Conservation (phyloP, 2,329 filamentous ascomycete genomes). For the Alternaria tenuissima region DNA sequence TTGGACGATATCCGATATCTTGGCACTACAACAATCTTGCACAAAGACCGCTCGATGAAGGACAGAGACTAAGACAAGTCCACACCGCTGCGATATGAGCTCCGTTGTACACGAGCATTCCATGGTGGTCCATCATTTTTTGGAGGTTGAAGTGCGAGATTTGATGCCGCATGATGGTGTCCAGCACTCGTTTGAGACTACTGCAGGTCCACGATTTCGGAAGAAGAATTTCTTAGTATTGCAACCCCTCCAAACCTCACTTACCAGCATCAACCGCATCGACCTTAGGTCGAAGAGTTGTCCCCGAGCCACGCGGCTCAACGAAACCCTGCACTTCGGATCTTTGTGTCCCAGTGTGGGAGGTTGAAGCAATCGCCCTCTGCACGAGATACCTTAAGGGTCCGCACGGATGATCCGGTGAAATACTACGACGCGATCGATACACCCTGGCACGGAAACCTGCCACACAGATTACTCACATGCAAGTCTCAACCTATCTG, state of each 20-base stretch:
- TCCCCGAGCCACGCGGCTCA: slow-evolving; percentile 8
- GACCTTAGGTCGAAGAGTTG: slow-evolving; percentile 1
- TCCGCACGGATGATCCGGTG: slow-evolving; percentile 5
- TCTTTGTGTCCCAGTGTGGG: slow-evolving; percentile 4
- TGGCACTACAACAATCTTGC: neutral
- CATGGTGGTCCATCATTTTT: slow-evolving; percentile 1
- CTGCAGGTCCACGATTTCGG: slow-evolving; percentile 30
- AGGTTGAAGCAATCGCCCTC: slow-evolving; percentile 1
- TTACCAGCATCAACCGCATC: slow-evolving; percentile 19
- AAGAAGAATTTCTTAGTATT: slow-evolving; percentile 12
- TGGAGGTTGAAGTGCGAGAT: slow-evolving; percentile 10
- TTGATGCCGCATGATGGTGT: slow-evolving; percentile 6
- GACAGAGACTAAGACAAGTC: neutral
- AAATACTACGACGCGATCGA: neutral
- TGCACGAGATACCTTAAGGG: slow-evolving; percentile 3
- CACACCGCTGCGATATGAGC: neutral
- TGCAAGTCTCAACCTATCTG: neutral
- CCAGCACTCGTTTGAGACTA: slow-evolving; percentile 29
- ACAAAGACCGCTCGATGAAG: neutral
- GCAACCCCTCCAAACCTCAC: slow-evolving; percentile 7
- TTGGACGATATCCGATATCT: neutral
- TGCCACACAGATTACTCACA: neutral
- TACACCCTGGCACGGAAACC: neutral
- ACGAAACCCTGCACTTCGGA: slow-evolving; percentile 7
- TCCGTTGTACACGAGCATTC: neutral